These are phyloP conservation scores for Pleurotus ostreatus DNA, from an alignment of 768 basidiomycete species.

Conservation along the genomic window DNA sequence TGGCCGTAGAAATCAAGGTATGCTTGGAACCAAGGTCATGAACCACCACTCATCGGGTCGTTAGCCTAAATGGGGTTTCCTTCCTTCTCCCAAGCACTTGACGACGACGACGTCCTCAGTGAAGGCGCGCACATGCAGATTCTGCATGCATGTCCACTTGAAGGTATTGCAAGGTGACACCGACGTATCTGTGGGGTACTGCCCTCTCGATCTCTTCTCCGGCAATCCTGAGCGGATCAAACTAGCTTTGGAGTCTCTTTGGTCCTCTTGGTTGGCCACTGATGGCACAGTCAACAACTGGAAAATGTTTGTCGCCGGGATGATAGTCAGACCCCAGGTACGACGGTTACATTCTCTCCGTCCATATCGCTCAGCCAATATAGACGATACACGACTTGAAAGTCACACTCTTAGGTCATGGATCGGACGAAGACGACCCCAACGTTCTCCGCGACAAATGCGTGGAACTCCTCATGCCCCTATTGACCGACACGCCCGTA, in stretches of 20 bases:
- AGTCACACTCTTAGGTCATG: constrained; percentile 25
- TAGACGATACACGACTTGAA: constrained; percentile 10
- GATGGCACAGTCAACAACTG: constrained; percentile 76
- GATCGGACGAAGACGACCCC: constrained; percentile 11
- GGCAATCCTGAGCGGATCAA: constrained; percentile 52
- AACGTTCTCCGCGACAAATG: constrained; percentile 47
- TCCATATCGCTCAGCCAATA: not conserved
- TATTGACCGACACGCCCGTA: constrained; percentile 47
- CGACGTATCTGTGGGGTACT: constrained; percentile 49
- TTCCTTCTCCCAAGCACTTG: constrained; percentile 62
- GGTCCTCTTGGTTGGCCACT: constrained; percentile 66
- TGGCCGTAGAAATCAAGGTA: constrained; percentile 93
- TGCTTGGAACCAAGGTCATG: constrained; percentile 9
- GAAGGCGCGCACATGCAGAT: constrained; percentile 79
- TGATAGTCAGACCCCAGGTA: constrained; percentile 57
- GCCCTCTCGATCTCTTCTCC: constrained; percentile 91
- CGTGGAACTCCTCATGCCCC: constrained; percentile 39
- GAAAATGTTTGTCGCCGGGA: constrained; percentile 71
- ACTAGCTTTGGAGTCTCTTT: constrained; percentile 66
- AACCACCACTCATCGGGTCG: not conserved
- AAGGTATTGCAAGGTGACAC: constrained; percentile 35
- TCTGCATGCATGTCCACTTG: constrained; percentile 81
- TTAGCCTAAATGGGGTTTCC: constrained; percentile 97
- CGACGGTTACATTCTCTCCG: constrained; percentile 16
- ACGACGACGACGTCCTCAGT: constrained; percentile 49